Base-by-base conservation (phyloP, 106 monocot genomes). In the Allium fistulosum region DNA sequence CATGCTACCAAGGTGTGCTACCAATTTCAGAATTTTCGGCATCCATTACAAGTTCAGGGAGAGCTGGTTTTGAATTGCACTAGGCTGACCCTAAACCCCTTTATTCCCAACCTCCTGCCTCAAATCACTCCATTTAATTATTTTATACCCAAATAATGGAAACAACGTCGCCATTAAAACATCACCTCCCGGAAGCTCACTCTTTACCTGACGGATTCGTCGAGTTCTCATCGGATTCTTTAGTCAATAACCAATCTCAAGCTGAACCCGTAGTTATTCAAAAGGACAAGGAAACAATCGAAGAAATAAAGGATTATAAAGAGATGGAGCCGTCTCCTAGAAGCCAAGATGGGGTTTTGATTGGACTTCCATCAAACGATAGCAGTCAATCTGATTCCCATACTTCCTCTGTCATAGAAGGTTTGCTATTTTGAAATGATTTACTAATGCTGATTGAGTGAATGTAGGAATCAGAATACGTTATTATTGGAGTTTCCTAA, bases 181-280 rank as follows among this genome's bases (percentile, higher is more conserved):
- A 69, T 14, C 73, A 83, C 18, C 81, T 94, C 3, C 94, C 94
- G 0, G 94, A 88, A 61, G 88, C 87, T 10, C 77, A 88, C 62
- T 87, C 94, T 16, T 72, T 94, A 26, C 94, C 94, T 26, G 94
- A 91, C 61, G 94, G 94, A 47, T 94, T 94, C 74, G 90, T 94
- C 51, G 94, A 91, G 71, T 81, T 76, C 80, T 79, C 90, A 26
- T 48, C 76, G 22, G 82, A 88, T 13, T 13, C 26, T 26, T 15
- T 53, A 46, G 53, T 12, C 37, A 28, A 51, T 69, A 17, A 45
- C 69, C 7, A 9, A 65, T 50, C 26, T 67, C 27, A 26, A 26
- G 52, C 37, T 2, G 37, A 37, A 37, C 37, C 37, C 37, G 37
- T 37, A 37, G 37, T 37, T 37, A 37, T 5, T 37, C 37, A 37